Evolutionary conservation across 495 filamentous ascomycete species (phyloP).

Genomic region (Talaromyces trachyspermus): DNA sequence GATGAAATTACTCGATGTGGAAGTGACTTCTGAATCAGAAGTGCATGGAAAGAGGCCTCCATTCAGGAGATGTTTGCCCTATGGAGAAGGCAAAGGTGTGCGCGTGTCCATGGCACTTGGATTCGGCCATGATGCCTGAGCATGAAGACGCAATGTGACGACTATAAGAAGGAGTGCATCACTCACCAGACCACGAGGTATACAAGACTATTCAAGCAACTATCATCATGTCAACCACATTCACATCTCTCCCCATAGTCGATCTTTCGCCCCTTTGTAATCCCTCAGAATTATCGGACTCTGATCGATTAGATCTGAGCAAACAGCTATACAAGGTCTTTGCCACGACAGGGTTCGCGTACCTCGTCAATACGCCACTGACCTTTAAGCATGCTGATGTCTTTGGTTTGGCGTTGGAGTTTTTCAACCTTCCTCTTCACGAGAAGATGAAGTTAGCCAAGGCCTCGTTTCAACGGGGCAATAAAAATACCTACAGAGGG

Average conservation of each 20-base stretch:
- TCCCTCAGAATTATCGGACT: conserved; percentile 8
- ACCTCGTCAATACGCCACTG: conserved; percentile 32
- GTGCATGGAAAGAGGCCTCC: too few relatives aligned
- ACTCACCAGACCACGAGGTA: too few relatives aligned
- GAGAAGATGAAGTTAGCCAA: conserved; percentile 38
- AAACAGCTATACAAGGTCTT: conserved; percentile 31
- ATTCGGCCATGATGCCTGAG: too few relatives aligned
- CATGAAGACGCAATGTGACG: too few relatives aligned
- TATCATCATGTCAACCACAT: conserved; percentile 21
- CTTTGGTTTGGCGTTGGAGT: conserved; percentile 30
- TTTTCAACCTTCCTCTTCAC: conserved; percentile 26
- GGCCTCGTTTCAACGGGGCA: conserved; percentile 25
- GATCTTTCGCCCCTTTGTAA: conserved; percentile 26
- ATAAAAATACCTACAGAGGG: conserved; percentile 39
- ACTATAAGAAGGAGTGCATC: too few relatives aligned
- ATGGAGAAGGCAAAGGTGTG: too few relatives aligned
- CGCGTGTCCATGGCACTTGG: too few relatives aligned
- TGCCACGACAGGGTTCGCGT: conserved; percentile 39
- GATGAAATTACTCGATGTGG: conserved; percentile 1
- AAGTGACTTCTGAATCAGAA: too few relatives aligned
- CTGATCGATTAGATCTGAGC: conserved; percentile 19
- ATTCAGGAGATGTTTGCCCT: too few relatives aligned
- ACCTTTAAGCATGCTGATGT: conserved; percentile 33
- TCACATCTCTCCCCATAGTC: conserved; percentile 36
- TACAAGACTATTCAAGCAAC: neutral